Conservation (phyloP, 148 eudicot species). For the Vaccinium macrocarpon region DNA sequence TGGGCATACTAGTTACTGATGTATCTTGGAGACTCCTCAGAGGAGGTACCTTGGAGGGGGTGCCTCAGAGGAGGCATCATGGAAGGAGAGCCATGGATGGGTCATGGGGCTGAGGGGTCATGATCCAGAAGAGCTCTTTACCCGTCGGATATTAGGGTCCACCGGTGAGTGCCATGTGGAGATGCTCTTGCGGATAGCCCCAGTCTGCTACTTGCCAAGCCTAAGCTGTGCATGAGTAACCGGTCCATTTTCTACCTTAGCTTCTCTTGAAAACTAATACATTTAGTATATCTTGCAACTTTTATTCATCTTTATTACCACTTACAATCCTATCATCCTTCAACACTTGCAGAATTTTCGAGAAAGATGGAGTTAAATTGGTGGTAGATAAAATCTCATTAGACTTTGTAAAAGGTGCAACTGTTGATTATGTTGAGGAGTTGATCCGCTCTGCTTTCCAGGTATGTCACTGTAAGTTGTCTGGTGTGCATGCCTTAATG, state of each 20-base stretch:
- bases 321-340: not conserved
- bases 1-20: too few relatives aligned
- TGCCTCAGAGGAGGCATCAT: too few relatives aligned
- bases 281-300: slow-evolving; percentile 1
- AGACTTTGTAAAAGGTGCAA: slow-evolving; percentile 93
- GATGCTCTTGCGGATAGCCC: too few relatives aligned
- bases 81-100: too few relatives aligned
- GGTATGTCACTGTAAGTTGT: slow-evolving; percentile 38
- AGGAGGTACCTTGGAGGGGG: too few relatives aligned
- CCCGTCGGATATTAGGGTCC: too few relatives aligned
- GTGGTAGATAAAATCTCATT: slow-evolving; percentile 82
- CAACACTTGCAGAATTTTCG: slow-evolving; percentile 58
- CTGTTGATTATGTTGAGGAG: slow-evolving; percentile 96
- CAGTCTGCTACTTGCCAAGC: not conserved
- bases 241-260: not conserved
- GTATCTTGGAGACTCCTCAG: too few relatives aligned
- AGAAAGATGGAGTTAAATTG: slow-evolving; percentile 84
- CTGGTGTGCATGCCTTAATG: not conserved
- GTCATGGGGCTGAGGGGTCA: too few relatives aligned
- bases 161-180: too few relatives aligned
- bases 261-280: not conserved
- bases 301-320: not conserved
- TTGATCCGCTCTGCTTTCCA: slow-evolving; percentile 96
- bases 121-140: too few relatives aligned
- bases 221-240: not conserved